Percentiles rank a stretch among this genome's conserved stretches.
Evolutionary conservation across 179 eudicot genomes (phyloP).

Genomic region (Patellifolia procumbens): DNA sequence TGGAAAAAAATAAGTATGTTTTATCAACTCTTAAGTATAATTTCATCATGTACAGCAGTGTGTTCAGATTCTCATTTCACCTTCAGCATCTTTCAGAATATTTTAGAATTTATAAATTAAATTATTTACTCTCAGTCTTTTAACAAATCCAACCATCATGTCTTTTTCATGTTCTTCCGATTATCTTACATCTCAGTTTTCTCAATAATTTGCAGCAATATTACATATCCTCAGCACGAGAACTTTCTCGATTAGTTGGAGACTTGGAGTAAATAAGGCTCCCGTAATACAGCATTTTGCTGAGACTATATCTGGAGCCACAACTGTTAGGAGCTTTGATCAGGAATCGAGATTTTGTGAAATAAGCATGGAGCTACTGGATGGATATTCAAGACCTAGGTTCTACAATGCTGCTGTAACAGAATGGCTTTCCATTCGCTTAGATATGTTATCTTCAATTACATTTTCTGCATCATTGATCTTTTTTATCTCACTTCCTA

Average conservation of each 20-base stretch:
- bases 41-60: too few relatives aligned
- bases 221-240: constrained; percentile 59
- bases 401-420: constrained; percentile 15
- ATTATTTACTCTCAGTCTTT: too few relatives aligned
- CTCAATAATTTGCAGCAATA: constrained; percentile 6
- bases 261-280: constrained; percentile 67
- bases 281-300: constrained; percentile 83
- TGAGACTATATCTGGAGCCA: constrained; percentile 67
- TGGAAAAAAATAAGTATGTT: too few relatives aligned
- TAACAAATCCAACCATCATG: constrained; percentile 5
- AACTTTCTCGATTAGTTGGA: constrained; percentile 56
- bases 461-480: constrained; percentile 1
- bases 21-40: too few relatives aligned
- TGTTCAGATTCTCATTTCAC: too few relatives aligned
- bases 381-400: constrained; percentile 15
- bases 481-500: constrained; percentile 9
- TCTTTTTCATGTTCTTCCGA: constrained; percentile 26
- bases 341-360: constrained; percentile 55
- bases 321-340: constrained; percentile 67
- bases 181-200: too few relatives aligned
- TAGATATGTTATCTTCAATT: constrained; percentile 17
- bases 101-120: too few relatives aligned
- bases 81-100: too few relatives aligned
- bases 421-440: constrained; percentile 20
- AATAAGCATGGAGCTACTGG: not conserved